Evolutionary conservation across 164 flowering plant species (phyloP).

Genomic region (Tinospora cordifolia): DNA sequence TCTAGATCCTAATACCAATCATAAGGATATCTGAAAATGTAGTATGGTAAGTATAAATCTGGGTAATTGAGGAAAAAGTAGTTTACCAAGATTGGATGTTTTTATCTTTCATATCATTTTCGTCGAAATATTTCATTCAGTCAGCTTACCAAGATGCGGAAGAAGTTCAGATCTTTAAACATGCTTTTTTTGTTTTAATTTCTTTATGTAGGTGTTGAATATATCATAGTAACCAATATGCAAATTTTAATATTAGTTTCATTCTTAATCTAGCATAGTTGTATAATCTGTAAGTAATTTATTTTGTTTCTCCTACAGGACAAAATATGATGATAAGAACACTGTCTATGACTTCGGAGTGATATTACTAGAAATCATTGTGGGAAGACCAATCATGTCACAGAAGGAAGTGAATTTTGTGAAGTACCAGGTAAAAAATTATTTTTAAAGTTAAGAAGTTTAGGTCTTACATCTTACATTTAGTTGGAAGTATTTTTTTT

Average conservation of each 20-base stretch:
- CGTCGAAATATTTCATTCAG: neutral
- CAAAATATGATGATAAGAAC: slow-evolving; percentile 32
- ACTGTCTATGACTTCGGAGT: slow-evolving; percentile 73
- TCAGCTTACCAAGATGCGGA: neutral
- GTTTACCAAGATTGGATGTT: neutral
- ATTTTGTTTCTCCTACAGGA: slow-evolving; percentile 27
- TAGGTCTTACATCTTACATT: neutral
- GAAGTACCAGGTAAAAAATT: slow-evolving; percentile 40
- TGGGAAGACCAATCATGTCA: slow-evolving; percentile 43
- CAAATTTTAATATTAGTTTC: neutral
- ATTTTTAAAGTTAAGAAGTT: neutral
- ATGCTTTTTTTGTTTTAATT: neutral
- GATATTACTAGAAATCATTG: slow-evolving; percentile 59
- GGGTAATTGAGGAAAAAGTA: neutral
- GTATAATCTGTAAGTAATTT: neutral
- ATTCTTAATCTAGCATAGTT: neutral
- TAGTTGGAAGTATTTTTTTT: neutral
- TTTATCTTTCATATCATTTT: neutral
- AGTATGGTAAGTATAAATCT: neutral
- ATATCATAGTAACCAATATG: neutral
- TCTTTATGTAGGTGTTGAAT: neutral
- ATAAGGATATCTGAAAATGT: neutral
- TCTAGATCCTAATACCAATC: neutral
- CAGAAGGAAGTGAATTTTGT: slow-evolving; percentile 33
- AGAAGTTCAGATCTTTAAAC: neutral